Conservation (phyloP, 371 early-diverging fungal species). For the Mortierella sp. region DNA sequence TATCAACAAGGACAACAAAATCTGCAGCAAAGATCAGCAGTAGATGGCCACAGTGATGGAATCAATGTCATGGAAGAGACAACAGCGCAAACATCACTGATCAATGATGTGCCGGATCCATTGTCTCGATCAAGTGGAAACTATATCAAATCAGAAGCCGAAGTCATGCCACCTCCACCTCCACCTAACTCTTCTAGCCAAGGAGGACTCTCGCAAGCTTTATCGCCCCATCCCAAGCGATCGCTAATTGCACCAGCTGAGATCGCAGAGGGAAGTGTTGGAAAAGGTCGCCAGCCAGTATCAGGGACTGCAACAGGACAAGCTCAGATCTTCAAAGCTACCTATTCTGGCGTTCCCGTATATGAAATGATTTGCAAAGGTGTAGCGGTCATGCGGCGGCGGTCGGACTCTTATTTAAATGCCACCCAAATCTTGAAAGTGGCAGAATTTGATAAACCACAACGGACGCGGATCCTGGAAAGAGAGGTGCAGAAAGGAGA, state of each 20-base stretch:
- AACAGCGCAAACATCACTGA: not conserved
- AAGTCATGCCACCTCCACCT: constrained; percentile 11
- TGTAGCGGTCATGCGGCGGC: constrained; percentile 91
- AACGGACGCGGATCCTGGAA: constrained; percentile 91
- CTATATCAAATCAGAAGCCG: constrained; percentile 9
- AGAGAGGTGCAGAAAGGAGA: constrained; percentile 83
- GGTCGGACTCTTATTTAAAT: constrained; percentile 87
- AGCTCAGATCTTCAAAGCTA: constrained; percentile 68
- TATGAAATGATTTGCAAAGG: constrained; percentile 88
- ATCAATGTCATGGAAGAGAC: not conserved
- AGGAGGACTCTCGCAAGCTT: not conserved
- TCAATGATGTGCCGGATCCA: not conserved
- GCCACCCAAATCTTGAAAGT: constrained; percentile 97
- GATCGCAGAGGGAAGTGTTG: not conserved
- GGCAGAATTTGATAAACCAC: constrained; percentile 91
- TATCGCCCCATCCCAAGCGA: not conserved
- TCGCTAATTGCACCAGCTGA: not conserved
- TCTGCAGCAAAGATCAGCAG: too few relatives aligned
- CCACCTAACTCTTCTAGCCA: not conserved
- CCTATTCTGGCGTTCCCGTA: constrained; percentile 92
- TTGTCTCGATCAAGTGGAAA: not conserved
- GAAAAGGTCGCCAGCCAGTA: not conserved
- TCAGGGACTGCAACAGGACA: not conserved
- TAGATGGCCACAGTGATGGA: not conserved
- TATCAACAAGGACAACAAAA: too few relatives aligned